Percentiles rank a stretch among this genome's conserved stretches.
phyloP scores from a whole-genome alignment of 257 asterid species.

The Fraxinus cuspidata region DNA sequence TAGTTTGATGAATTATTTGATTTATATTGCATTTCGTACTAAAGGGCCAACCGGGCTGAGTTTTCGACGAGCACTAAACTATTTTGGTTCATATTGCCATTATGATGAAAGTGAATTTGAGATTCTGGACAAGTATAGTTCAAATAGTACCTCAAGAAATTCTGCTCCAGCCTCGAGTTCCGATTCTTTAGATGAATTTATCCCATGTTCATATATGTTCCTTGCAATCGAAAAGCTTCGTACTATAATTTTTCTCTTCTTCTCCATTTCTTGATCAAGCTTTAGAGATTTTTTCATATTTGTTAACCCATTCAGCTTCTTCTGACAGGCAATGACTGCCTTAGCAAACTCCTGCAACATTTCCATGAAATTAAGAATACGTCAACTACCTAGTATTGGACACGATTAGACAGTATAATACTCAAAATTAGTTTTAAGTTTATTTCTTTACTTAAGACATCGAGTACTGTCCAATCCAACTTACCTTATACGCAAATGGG shows the following conservation, averaged over 20 bases:
- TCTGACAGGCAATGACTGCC: conserved; percentile 49
- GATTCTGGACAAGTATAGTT: background rate
- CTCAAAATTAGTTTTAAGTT: background rate
- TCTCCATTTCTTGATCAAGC: conserved; percentile 50
- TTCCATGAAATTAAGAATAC: background rate
- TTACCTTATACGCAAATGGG: conserved; percentile 56
- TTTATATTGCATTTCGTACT: too few relatives aligned
- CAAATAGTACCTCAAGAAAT: conserved; percentile 65
- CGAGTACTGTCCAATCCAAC: background rate
- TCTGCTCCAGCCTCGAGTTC: conserved; percentile 74
- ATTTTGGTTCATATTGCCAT: too few relatives aligned
- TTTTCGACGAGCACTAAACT: too few relatives aligned
- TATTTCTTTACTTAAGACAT: background rate
- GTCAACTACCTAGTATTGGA: background rate
- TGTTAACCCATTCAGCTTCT: conserved; percentile 32
- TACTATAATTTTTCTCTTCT: conserved; percentile 39
- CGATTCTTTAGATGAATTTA: conserved; percentile 37
- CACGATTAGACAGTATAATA: background rate
- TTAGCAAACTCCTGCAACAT: conserved; percentile 45
- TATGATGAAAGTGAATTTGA: too few relatives aligned
- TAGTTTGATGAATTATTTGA: too few relatives aligned
- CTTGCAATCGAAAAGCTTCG: conserved; percentile 46
- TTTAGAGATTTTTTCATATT: conserved; percentile 26
- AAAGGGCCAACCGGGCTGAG: too few relatives aligned
- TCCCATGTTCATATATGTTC: conserved; percentile 29